Conservation (phyloP, 2,329 filamentous ascomycete species). For the Diaporthe sp. region DNA sequence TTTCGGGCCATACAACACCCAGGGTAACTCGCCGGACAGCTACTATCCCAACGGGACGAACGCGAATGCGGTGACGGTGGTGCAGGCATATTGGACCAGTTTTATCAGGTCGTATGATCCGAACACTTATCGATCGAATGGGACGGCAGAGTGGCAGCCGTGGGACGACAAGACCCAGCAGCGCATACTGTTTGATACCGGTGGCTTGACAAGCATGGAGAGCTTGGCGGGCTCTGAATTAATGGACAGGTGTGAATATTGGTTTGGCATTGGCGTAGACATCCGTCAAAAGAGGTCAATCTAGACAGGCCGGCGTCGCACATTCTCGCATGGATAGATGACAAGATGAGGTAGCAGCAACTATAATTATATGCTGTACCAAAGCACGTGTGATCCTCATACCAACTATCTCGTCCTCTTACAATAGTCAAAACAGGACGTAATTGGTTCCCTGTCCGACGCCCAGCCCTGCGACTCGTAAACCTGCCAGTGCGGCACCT, state of each 20-base stretch:
- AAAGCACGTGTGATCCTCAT: not conserved
- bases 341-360: not conserved
- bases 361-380: not conserved
- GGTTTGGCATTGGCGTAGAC: constrained; percentile 28
- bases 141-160: constrained; percentile 62
- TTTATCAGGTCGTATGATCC: constrained; percentile 76
- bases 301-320: not conserved
- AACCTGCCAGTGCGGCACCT: too few relatives aligned
- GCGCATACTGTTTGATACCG: constrained; percentile 55
- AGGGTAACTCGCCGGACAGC: constrained; percentile 59
- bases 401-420: not conserved
- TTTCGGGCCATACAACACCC: constrained; percentile 70
- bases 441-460: not conserved
- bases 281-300: constrained; percentile 21
- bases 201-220: constrained; percentile 40
- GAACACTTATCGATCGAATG: constrained; percentile 60
- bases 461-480: not conserved
- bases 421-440: not conserved
- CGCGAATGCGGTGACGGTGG: constrained; percentile 64
- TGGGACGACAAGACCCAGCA: constrained; percentile 48
- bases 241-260: constrained; percentile 35
- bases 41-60: constrained; percentile 66
- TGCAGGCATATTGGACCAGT: constrained; percentile 79
- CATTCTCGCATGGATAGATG: not conserved
- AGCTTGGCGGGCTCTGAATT: constrained; percentile 34